Evolutionary conservation across 495 filamentous ascomycete species (phyloP), one percentile per base, ranked within the genome.

Genomic region (Aspergillus mulundensis): DNA sequence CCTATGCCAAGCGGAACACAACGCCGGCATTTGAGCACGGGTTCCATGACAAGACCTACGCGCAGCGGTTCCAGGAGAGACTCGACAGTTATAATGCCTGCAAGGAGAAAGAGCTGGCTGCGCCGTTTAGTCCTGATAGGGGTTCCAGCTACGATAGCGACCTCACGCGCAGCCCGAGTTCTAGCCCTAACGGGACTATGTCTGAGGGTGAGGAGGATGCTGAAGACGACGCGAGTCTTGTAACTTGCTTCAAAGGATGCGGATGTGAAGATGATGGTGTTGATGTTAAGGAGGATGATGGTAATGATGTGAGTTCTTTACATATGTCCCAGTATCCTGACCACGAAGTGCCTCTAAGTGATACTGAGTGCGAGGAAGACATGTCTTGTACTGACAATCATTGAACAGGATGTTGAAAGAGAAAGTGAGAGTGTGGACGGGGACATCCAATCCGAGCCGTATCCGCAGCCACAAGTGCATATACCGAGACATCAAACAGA

Each of bases 401-500:
- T 14, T 14, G 32, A 7, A 36, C 12, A 36, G 32, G 12, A 10
- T 36, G 11, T 10, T 14, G 25, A 36, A 11, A 7, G 32, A 6
- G 32, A 14, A 10, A 36, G 11, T 4, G 32, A 36, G 2, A 36
- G 5, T 2, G 6, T 7, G 12, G 8, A 36, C 11, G 8, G 3
- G 32, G 25, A 8, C 25, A 8, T 28, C 25, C 32, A 36, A 3
- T 7, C 32, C 7, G 5, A 36, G 5, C 32, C 11, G 12, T 15
- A 36, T 10, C 5, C 21, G 25, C 23, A 25, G 7, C 14, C 18
- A 3, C 14, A 51, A 18, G 20, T 32, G 18, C 23, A 43, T 11
- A 32, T 54, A 20, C 43, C 51, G 2, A 19, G 43, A 32, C 47
- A 51, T 24, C 40, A 59, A 16, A 20, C 41, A 8, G 39, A 50